phyloP scores from a whole-genome alignment of 345 rosid genomes.

The Atalantia buxifolia region DNA sequence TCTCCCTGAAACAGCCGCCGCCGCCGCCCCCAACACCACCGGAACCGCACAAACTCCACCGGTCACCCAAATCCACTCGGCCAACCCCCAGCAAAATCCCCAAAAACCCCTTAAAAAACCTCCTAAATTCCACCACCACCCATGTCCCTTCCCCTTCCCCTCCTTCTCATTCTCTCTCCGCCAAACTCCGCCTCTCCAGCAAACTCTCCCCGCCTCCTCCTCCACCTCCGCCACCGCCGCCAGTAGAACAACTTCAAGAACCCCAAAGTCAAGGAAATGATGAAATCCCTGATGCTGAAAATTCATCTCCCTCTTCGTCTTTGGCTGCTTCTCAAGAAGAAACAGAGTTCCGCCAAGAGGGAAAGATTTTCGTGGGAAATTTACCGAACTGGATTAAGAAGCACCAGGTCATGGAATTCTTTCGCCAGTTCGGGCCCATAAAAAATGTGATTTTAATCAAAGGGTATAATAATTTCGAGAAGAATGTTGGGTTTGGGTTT shows the following conservation, averaged over 20 bases:
- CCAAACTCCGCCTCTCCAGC: slow-evolving; percentile 74
- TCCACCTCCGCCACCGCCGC: slow-evolving; percentile 18
- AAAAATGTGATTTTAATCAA: slow-evolving; percentile 60
- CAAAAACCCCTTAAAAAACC: slow-evolving; percentile 60
- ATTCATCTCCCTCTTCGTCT: neutral
- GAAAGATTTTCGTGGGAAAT: slow-evolving; percentile 88
- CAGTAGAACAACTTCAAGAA: slow-evolving; percentile 10
- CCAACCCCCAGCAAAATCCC: slow-evolving; percentile 27
- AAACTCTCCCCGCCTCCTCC: slow-evolving; percentile 71
- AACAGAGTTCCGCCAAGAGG: slow-evolving; percentile 55
- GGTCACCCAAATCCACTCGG: slow-evolving; percentile 52
- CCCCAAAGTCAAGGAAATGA: neutral
- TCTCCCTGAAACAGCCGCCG: slow-evolving; percentile 45
- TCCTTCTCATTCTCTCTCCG: slow-evolving; percentile 37
- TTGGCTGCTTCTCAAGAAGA: neutral
- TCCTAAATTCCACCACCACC: slow-evolving; percentile 28
- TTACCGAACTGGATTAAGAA: slow-evolving; percentile 87
- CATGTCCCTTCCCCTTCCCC: slow-evolving; percentile 24
- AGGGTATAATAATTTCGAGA: slow-evolving; percentile 58
- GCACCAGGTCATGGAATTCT: slow-evolving; percentile 59
- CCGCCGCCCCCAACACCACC: slow-evolving; percentile 36
- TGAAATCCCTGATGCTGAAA: slow-evolving; percentile 19
- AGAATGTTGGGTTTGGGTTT: slow-evolving; percentile 88
- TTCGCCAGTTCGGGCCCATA: slow-evolving; percentile 89
- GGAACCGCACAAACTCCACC: slow-evolving; percentile 46